Conservation (phyloP, 805 yeast species). For the Yamadazyma olivae region DNA sequence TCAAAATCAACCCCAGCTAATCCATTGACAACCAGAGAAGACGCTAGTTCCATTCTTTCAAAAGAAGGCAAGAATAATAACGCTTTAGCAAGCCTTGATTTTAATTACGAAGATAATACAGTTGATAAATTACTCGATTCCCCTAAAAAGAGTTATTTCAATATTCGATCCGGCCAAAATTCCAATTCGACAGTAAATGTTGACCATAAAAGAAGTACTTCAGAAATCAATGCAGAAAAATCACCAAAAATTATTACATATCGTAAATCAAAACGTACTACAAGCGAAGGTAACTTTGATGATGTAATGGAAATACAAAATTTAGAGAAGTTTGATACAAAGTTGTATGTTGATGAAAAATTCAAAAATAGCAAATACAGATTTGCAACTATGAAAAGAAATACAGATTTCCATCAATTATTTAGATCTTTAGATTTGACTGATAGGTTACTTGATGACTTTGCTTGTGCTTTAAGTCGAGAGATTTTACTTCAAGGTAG, state of each 20-base stretch:
- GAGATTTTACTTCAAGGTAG: slow-evolving; percentile 89
- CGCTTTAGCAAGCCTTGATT: slow-evolving; percentile 10
- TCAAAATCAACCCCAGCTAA: slow-evolving; percentile 47
- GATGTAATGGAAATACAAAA: slow-evolving; percentile 9
- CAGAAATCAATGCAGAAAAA: slow-evolving; percentile 5
- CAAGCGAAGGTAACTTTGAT: slow-evolving; percentile 27
- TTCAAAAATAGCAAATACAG: slow-evolving; percentile 57
- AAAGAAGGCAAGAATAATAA: slow-evolving; percentile 18
- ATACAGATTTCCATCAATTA: slow-evolving; percentile 72
- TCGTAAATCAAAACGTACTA: slow-evolving; percentile 31
- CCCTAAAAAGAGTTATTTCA: slow-evolving; percentile 6
- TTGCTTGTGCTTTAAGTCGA: slow-evolving; percentile 82
- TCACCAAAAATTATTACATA: slow-evolving; percentile 40
- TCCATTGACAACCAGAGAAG: slow-evolving; percentile 50
- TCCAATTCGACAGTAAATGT: slow-evolving; percentile 5
- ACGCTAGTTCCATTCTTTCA: slow-evolving; percentile 39
- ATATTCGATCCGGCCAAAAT: neutral
- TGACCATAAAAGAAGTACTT: slow-evolving; percentile 6
- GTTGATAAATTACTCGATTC: slow-evolving; percentile 7
- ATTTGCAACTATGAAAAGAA: slow-evolving; percentile 60
- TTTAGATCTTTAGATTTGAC: slow-evolving; percentile 66
- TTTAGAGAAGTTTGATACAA: slow-evolving; percentile 30
- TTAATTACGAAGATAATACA: slow-evolving; percentile 3
- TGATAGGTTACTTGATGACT: slow-evolving; percentile 81
- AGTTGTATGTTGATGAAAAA: slow-evolving; percentile 55